Conservation (phyloP, 768 basidiomycete species). For the Arthromyces matolae region DNA sequence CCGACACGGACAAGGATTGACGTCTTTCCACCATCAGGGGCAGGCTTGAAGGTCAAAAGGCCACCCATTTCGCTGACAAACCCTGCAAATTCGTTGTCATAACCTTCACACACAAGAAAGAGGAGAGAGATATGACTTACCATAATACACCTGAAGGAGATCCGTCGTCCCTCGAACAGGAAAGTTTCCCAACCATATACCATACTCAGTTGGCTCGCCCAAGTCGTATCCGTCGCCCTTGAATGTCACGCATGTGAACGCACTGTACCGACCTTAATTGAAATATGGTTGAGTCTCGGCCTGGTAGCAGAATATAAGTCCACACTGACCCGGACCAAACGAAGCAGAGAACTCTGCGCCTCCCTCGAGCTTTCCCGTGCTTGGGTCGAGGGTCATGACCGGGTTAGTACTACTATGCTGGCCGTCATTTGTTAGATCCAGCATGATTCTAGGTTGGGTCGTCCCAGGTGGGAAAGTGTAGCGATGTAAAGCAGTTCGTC, state of each 20-base stretch:
- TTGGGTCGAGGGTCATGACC: constrained; percentile 42
- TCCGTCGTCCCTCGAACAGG: constrained; percentile 44
- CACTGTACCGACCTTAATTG: constrained; percentile 45
- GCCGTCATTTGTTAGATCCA: constrained; percentile 64
- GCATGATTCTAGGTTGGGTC: constrained; percentile 45
- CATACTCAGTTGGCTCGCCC: constrained; percentile 49
- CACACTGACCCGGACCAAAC: constrained; percentile 46
- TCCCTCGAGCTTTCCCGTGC: constrained; percentile 49
- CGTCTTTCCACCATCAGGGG: constrained; percentile 31
- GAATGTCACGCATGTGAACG: constrained; percentile 61
- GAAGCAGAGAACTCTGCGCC: constrained; percentile 47
- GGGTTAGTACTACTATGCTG: constrained; percentile 49
- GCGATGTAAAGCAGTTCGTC: constrained; percentile 56
- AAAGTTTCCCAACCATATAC: constrained; percentile 49
- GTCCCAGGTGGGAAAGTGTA: constrained; percentile 52
- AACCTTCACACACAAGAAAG: not conserved
- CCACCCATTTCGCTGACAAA: constrained; percentile 51
- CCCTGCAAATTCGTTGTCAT: constrained; percentile 26
- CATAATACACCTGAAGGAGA: constrained; percentile 45
- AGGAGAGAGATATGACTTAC: constrained; percentile 24
- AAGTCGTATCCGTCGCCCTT: constrained; percentile 47
- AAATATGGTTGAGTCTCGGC: not conserved
- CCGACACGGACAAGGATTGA: constrained; percentile 58
- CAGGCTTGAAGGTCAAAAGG: constrained; percentile 46
- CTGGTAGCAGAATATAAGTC: not conserved